These are phyloP conservation scores for Gremmenia infestans DNA, from an alignment of 2,329 filamentous ascomycete genomes.

Conservation along the genomic window DNA sequence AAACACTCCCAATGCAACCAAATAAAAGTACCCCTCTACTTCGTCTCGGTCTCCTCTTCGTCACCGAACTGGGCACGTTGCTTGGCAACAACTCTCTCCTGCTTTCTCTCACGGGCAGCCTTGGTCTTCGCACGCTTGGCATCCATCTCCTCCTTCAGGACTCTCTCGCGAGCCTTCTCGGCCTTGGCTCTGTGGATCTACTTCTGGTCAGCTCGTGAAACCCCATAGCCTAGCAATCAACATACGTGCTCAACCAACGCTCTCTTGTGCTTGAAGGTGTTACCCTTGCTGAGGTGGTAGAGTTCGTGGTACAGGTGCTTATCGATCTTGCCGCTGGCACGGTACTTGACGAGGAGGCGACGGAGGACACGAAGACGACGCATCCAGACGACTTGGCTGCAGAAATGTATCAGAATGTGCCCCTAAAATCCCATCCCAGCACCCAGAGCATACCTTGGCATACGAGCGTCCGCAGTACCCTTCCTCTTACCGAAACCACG, in stretches of 20 bases:
- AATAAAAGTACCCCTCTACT: conserved; percentile 30
- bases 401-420: conserved; percentile 28
- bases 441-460: conserved; percentile 73
- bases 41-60: conserved; percentile 42
- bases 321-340: conserved; percentile 99
- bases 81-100: conserved; percentile 89
- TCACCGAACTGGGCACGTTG: conserved; percentile 78
- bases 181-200: conserved; percentile 99
- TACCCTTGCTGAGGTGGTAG: conserved; percentile 99
- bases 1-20: conserved; percentile 31
- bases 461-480: conserved; percentile 99
- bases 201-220: conserved; percentile 13
- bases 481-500: conserved; percentile 99
- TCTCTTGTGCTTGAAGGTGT: conserved; percentile 99
- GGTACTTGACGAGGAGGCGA: conserved; percentile 99
- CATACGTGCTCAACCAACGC: conserved; percentile 99
- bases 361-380: conserved; percentile 98
- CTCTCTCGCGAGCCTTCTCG: conserved; percentile 93
- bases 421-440: conserved; percentile 26
- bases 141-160: conserved; percentile 99
- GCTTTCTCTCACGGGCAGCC: conserved; percentile 97
- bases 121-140: conserved; percentile 99
- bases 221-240: conserved; percentile 33
- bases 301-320: conserved; percentile 99
- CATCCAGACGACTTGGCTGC: conserved; percentile 98